Conservation (phyloP, 176 grass and related monocot species). For the Guadua angustifolia region DNA sequence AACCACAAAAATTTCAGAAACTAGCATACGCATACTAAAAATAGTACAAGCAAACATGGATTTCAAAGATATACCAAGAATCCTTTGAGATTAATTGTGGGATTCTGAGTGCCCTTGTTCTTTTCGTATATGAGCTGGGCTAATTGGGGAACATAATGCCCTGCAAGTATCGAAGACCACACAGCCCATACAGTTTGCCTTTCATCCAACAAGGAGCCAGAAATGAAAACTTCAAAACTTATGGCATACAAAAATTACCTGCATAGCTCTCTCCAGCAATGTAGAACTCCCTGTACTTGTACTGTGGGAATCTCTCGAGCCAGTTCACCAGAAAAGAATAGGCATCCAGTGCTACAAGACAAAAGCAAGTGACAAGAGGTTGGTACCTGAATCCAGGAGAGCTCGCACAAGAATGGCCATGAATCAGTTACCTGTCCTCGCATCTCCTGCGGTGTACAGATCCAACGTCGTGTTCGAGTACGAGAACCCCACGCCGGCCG, state of each 20-base stretch:
- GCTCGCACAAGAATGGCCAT: constrained; percentile 18
- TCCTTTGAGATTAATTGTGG: constrained; percentile 82
- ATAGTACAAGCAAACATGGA: neutral
- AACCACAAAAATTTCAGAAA: constrained; percentile 29
- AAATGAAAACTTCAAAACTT: constrained; percentile 15
- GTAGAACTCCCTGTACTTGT: constrained; percentile 90
- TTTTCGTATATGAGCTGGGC: constrained; percentile 66
- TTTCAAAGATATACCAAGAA: constrained; percentile 70
- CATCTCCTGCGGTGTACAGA: constrained; percentile 82
- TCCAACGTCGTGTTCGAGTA: constrained; percentile 85
- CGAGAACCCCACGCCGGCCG: constrained; percentile 93
- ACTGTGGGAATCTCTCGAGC: constrained; percentile 89
- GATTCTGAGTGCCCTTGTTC: constrained; percentile 69
- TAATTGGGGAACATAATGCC: constrained; percentile 94
- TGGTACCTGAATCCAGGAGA: constrained; percentile 15
- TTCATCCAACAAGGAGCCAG: neutral
- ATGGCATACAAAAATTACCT: constrained; percentile 45
- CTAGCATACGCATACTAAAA: constrained; percentile 15
- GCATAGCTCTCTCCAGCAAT: constrained; percentile 97
- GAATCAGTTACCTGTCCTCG: constrained; percentile 67
- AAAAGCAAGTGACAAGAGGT: constrained; percentile 38
- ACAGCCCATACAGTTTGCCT: constrained; percentile 1
- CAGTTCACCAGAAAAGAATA: constrained; percentile 87
- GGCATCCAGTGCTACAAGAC: constrained; percentile 68
- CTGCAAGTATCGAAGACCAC: constrained; percentile 48